A percentile compares a stretch with the other conserved stretches of the same genome.
phyloP scores from a whole-genome alignment of 2,329 filamentous ascomycete genomes.

The Exophiala spinifera region DNA sequence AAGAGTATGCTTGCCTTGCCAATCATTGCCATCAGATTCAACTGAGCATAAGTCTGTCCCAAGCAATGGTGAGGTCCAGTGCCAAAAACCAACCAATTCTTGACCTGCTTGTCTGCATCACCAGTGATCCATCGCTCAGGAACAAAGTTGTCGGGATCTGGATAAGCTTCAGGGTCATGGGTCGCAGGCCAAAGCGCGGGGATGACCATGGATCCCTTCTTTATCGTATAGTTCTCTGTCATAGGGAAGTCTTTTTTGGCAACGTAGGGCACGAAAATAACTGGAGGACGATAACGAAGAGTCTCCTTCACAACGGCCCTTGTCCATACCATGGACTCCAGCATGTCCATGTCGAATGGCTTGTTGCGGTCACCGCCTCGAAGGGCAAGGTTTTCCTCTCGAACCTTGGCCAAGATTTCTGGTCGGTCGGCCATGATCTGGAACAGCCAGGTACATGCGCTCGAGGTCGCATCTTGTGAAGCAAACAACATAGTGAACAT shows the following conservation, averaged over 20 bases:
- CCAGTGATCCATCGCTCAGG: conserved; percentile 90
- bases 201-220: conserved; percentile 93
- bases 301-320: conserved; percentile 88
- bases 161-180: conserved; percentile 88
- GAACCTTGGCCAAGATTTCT: conserved; percentile 84
- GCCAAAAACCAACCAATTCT: conserved; percentile 97
- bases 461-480: conserved; percentile 94
- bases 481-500: conserved; percentile 96
- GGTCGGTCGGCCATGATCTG: conserved; percentile 90
- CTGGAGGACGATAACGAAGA: conserved; percentile 89
- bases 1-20: conserved; percentile 84
- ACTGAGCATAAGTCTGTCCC: conserved; percentile 84
- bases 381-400: conserved; percentile 79
- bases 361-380: conserved; percentile 72
- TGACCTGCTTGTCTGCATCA: conserved; percentile 82
- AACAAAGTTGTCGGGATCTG: conserved; percentile 82
- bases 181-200: conserved; percentile 87
- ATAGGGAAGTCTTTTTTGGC: conserved; percentile 96
- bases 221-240: conserved; percentile 80
- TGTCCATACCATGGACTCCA: conserved; percentile 86
- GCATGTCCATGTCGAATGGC: conserved; percentile 73
- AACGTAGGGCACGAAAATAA: conserved; percentile 94
- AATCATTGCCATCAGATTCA: conserved; percentile 84
- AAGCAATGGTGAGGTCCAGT: conserved; percentile 95
- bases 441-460: conserved; percentile 91